Evolutionary conservation across 139 green algal species (phyloP).

Genomic region (Volvox reticuliferus): DNA sequence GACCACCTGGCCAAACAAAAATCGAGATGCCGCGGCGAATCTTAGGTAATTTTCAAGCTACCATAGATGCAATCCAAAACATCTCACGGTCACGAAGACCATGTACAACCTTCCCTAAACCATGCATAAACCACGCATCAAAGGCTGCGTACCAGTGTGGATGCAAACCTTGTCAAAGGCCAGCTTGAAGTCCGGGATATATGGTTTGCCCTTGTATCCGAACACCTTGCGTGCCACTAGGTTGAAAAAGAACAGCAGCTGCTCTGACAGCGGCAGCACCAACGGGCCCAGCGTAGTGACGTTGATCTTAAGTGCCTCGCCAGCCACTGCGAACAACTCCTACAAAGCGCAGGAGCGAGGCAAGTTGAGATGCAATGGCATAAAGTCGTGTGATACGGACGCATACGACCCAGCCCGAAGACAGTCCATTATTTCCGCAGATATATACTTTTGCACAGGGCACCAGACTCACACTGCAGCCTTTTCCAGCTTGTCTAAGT

Average conservation of each 20-base stretch:
- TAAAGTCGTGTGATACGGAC: too few species aligned
- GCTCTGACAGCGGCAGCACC: conserved; percentile 94
- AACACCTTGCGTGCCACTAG: conserved; percentile 88
- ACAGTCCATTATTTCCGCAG: too few species aligned
- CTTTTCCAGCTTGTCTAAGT: too few species aligned
- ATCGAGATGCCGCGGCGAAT: background rate
- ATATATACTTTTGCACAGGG: too few species aligned
- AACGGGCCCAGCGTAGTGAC: conserved; percentile 97
- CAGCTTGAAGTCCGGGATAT: conserved; percentile 98
- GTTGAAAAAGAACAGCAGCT: conserved; percentile 94
- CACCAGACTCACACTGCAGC: too few species aligned
- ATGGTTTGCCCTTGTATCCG: conserved; percentile 71
- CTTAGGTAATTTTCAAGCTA: too few species aligned
- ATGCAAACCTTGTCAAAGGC: conserved; percentile 98
- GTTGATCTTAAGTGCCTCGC: conserved; percentile 88
- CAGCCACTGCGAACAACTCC: conserved; percentile 95
- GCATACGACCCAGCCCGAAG: too few species aligned
- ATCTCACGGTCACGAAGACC: too few species aligned
- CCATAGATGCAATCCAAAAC: too few species aligned
- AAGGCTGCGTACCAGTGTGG: conserved; percentile 81
- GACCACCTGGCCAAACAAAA: conserved; percentile 64
- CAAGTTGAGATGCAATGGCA: too few species aligned
- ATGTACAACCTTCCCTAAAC: background rate
- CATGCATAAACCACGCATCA: background rate
- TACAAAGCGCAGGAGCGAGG: conserved; percentile 34